phyloP scores from a whole-genome alignment of 78 protist genomes.

The Chrysochromulina parva region DNA sequence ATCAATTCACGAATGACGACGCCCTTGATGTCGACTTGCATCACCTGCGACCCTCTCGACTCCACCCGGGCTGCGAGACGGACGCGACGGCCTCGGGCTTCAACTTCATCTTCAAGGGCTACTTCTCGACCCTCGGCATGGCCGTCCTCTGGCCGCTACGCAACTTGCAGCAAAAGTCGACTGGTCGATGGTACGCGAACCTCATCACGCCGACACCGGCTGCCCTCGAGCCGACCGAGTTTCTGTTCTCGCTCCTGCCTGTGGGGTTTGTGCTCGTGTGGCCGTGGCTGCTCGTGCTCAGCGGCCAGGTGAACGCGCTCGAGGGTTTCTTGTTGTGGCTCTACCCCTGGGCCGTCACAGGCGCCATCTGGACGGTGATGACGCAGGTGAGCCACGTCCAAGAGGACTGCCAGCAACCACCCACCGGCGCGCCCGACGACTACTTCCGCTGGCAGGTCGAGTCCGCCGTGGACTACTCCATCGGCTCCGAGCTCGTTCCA shows the following conservation, averaged over 20 bases:
- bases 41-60: neutral
- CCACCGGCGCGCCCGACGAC: neutral
- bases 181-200: neutral
- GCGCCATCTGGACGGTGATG: slow-evolving; percentile 23
- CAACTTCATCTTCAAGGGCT: neutral
- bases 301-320: too few relatives aligned
- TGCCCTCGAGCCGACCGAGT: neutral
- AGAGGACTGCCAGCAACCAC: neutral
- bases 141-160: neutral
- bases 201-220: neutral
- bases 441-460: neutral
- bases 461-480: neutral
- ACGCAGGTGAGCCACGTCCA: slow-evolving; percentile 9
- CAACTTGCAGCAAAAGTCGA: neutral
- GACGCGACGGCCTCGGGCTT: neutral
- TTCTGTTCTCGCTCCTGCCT: neutral
- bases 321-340: neutral
- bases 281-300: neutral
- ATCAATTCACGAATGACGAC: slow-evolving; percentile 18
- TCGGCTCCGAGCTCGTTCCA: neutral
- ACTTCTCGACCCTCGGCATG: neutral
- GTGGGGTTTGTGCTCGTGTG: neutral
- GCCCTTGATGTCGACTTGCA: neutral
- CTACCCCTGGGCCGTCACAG: neutral
- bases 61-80: neutral